Evolutionary conservation across 805 yeast genomes (phyloP), one percentile per base, ranked within the genome.

Genomic region (Candida germanica): DNA sequence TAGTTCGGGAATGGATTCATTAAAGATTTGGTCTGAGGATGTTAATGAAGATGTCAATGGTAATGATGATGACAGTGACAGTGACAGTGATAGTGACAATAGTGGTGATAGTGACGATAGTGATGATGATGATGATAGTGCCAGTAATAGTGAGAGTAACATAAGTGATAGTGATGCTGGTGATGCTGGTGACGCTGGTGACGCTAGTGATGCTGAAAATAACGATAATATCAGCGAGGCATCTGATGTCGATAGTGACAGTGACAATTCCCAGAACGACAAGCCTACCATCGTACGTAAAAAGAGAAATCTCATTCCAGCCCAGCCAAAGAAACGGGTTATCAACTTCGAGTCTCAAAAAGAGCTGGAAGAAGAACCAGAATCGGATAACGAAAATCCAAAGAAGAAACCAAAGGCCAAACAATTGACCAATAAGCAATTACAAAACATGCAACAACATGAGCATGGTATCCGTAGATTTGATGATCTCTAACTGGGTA

Each of bases 1-100:
- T 3, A 79, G 85, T 55, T 87, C 83, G 5, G 93, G 96, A 14
- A 83, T 89, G 88, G 91, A 85, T 31, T 69, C 72, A 18, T 64
- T 91, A 39, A 83, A 80, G 48, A 66, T 91, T 5, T 91, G 98
- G 98, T 66, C 73, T 8, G 63, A 46, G n/a, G 38, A 48, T 22
- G 42, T 35, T 3, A 42, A 38, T 9, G 55, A 46, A 13, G 50
- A 38, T 10, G 22, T 31, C 1, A n/a, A 29, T 5, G 46, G 33
- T 3, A 43, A 40, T 4, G 44, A 38, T 1, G 49, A 39, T 6
- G 50, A 34, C 10, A 51, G 41, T 1, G 59, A 47, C 0, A 64
- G 52, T 2, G 66, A 53, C 1, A 64, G 50, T 6, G 63, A 52
- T 5, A 53, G 43, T 5, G 54, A 49, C 5, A 35, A 38, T 13